These are phyloP conservation scores for Penicillium roqueforti DNA, from an alignment of 495 filamentous ascomycete genomes.

Conservation along the genomic window DNA sequence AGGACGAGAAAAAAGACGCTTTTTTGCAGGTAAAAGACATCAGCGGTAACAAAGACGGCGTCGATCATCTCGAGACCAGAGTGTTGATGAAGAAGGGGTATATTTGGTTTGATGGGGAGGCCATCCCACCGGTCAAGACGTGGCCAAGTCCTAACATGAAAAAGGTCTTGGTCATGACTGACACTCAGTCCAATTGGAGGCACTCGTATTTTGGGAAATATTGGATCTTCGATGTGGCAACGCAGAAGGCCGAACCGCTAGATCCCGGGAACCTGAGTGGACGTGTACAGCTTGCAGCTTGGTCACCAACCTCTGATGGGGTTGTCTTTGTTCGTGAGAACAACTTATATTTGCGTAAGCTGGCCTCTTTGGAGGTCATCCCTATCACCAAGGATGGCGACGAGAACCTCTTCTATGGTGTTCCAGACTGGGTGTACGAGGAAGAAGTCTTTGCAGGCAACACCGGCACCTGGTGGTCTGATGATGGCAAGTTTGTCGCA, in stretches of 20 bases:
- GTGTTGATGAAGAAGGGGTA: slow-evolving; percentile 68
- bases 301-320: slow-evolving; percentile 84
- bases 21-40: slow-evolving; percentile 89
- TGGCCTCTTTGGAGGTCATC: slow-evolving; percentile 55
- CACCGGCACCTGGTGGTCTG: slow-evolving; percentile 90
- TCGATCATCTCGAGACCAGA: slow-evolving; percentile 42
- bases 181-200: slow-evolving; percentile 72
- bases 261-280: slow-evolving; percentile 63
- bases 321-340: slow-evolving; percentile 83
- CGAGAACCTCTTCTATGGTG: slow-evolving; percentile 82
- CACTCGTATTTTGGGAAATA: slow-evolving; percentile 81
- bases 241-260: slow-evolving; percentile 72
- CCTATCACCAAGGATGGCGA: slow-evolving; percentile 86
- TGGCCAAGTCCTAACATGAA: slow-evolving; percentile 81
- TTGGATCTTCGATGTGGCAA: slow-evolving; percentile 90
- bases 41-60: slow-evolving; percentile 49
- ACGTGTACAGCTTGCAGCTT: slow-evolving; percentile 77
- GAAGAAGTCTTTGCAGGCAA: slow-evolving; percentile 85
- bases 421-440: slow-evolving; percentile 99
- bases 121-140: slow-evolving; percentile 50
- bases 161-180: slow-evolving; percentile 75
- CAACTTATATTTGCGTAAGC: slow-evolving; percentile 76
- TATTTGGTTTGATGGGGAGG: slow-evolving; percentile 54
- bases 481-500: slow-evolving; percentile 80
- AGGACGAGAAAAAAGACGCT: slow-evolving; percentile 52